Evolutionary conservation across 2,329 filamentous ascomycete species (phyloP).

Genomic region (Cylindrodendrum hubeiense): DNA sequence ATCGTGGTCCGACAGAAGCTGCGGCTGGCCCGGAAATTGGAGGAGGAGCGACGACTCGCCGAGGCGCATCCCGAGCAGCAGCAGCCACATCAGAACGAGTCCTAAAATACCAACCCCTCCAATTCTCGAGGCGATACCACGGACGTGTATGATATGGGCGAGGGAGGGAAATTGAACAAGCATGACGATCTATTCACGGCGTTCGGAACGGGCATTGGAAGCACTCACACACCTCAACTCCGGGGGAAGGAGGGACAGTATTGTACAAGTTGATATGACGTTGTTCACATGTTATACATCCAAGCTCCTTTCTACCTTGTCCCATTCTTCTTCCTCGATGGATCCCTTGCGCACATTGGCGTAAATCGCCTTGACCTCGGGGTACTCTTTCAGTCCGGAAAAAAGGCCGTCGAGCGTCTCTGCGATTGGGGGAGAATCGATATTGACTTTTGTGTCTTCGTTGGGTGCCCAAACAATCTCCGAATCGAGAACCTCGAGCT

Average conservation of each 20-base stretch:
- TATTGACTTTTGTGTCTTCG: conserved; percentile 77
- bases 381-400: conserved; percentile 72
- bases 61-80: conserved; percentile 41
- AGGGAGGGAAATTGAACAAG: conserved; percentile 14
- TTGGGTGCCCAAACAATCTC: conserved; percentile 91
- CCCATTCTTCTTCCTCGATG: conserved; percentile 67
- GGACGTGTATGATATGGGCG: conserved; percentile 37
- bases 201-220: conserved; percentile 39
- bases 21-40: conserved; percentile 71
- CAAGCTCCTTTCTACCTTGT: conserved; percentile 63
- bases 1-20: conserved; percentile 76
- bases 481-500: conserved; percentile 76
- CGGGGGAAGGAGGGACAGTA: conserved; percentile 22
- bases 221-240: conserved; percentile 34
- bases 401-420: conserved; percentile 71
- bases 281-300: conserved; percentile 55
- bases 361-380: conserved; percentile 84
- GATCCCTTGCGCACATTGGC: conserved; percentile 72
- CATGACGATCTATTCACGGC: conserved; percentile 39
- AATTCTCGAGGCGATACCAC: conserved; percentile 17
- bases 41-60: conserved; percentile 50
- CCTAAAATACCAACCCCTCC: conserved; percentile 22
- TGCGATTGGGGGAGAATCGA: conserved; percentile 69
- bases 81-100: conserved; percentile 23
- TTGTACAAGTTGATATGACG: conserved; percentile 37